phyloP scores from a whole-genome alignment of 352 stramenopile genomes.

The Phytophthora sojae region DNA sequence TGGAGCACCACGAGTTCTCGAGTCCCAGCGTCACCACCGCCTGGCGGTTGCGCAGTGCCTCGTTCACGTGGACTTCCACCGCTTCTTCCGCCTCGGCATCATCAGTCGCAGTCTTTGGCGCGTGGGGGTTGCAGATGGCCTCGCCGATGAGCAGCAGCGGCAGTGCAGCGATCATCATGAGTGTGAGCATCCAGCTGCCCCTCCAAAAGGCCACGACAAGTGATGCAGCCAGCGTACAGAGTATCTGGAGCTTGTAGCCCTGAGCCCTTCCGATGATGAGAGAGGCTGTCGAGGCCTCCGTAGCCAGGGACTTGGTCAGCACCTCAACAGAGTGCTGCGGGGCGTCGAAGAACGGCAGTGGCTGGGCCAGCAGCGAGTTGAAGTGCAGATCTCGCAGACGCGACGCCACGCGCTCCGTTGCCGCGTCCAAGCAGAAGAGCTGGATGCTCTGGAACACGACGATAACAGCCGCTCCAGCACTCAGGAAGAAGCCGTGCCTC shows the following conservation, averaged over 20 bases:
- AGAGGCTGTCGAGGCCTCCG: constrained; percentile 57
- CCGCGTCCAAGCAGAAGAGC: constrained; percentile 55
- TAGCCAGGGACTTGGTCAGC: constrained; percentile 61
- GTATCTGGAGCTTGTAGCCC: constrained; percentile 55
- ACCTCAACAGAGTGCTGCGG: constrained; percentile 54
- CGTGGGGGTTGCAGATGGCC: constrained; percentile 32
- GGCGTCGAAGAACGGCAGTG: constrained; percentile 78
- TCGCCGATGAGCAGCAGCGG: constrained; percentile 65
- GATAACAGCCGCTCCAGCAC: constrained; percentile 39
- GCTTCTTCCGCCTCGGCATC: constrained; percentile 21
- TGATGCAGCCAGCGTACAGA: constrained; percentile 41
- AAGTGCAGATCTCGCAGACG: constrained; percentile 60
- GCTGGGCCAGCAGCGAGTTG: constrained; percentile 49
- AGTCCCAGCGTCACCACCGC: constrained; percentile 49
- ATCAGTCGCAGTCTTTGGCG: constrained; percentile 2
- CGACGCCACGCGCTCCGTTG: constrained; percentile 61
- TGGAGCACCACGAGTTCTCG: constrained; percentile 37
- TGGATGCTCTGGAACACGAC: constrained; percentile 42
- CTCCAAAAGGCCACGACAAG: constrained; percentile 52
- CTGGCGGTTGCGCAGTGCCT: constrained; percentile 56
- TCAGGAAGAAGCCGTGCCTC: constrained; percentile 41
- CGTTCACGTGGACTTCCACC: constrained; percentile 47
- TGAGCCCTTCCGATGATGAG: constrained; percentile 50
- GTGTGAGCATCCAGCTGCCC: constrained; percentile 65
- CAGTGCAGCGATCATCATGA: constrained; percentile 64